Base-by-base conservation (phyloP, 306 rosid species). In the Sophora flavescens region DNA sequence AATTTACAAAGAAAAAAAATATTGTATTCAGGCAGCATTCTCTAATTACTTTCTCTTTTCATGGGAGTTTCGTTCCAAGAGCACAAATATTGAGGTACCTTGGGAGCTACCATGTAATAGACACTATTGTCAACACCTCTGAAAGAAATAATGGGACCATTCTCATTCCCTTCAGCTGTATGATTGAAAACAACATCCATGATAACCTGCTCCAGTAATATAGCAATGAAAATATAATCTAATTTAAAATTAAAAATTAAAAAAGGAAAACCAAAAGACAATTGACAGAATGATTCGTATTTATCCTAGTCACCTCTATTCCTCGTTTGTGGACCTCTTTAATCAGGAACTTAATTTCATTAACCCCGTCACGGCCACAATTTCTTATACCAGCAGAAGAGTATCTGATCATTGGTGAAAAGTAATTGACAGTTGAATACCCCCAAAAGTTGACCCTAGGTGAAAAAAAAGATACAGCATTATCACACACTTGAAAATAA, bases 181-280 rank as follows among this genome's bases (percentile, higher is more conserved):
- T 95, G 99, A 88, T 95, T 95, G 84, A 95, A 95, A 75, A 95
- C 97, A 18, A 95, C 97, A 82, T 95, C 99, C 99, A 95, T 88
- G 87, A 95, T 63, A 83, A 95, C 99, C 99, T 95, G 90, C 74
- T 81, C 57, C 68, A 73, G 77, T 53, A 85, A 76, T 52, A 65
- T 50, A 74, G 52, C 30, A 81, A 58, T 41, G 61, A 79, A 67
- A 66, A 41, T 58, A 51, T 36, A 79, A 56, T 63, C 67, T 52
- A 70, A 36, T 58, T 72, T 35, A 1, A 14, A 47, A 22, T 0
- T 0, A 22, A 72, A 17, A 18, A 2, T 10, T 72, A 63, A 26
- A 22, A 32, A 6, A 38, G 56, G 5, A 64, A 63, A 70, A 51
- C 50, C 44, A 61, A 41, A 30, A 52, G 17, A 42, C 16, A 76